Base-by-base conservation (phyloP, 78 protist species). In the Cavenderia fasciculata region DNA sequence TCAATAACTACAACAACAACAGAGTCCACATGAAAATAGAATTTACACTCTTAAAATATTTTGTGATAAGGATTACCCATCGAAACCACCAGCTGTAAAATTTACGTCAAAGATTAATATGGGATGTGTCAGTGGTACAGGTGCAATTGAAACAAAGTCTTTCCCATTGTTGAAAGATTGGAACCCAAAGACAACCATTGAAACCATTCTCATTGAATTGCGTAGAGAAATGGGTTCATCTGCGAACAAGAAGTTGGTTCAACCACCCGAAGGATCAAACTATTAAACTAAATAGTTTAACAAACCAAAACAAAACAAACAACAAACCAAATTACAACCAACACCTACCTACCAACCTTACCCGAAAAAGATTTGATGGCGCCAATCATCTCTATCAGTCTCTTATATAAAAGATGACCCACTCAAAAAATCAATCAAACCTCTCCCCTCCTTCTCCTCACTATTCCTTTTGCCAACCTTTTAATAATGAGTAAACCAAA, bases 11-110 rank as follows among this genome's bases (percentile, higher is more conserved):
- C 5, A 49, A 52, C 57, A 12, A 8, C 34, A 2, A 16, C 59
- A 95, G 95, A 89, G 95, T 10, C 49, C 85, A 1, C 78, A 84
- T 65, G 97, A 94, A 19, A 59, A 66, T 47, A 82, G 98, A 25
- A 95, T 98, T 46, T 85, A 90, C 91, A 65, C 76, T 2, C 59
- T 96, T 29, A 74, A 71, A 33, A 70, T 98, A 19, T 8, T 4
- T 63, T 97, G 98, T 89, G 98, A 92, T n/a, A 70, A 71, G 19
- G 52, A 94, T 4, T 98, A 98, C 57, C 99, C 99, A 16, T 65
- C 77, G 0, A 40, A 63, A 69, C 93, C 98, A 23, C 99, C 99
- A 11, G 31, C 14, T 2, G 97, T 97, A 21, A 21, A 23, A 19
- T 97, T 97, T 59, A 11, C 56, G 4, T 76, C 98, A 14, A 76